Evolutionary conservation across 345 rosid species (phyloP).

Genomic region (Lepidium aucheri): DNA sequence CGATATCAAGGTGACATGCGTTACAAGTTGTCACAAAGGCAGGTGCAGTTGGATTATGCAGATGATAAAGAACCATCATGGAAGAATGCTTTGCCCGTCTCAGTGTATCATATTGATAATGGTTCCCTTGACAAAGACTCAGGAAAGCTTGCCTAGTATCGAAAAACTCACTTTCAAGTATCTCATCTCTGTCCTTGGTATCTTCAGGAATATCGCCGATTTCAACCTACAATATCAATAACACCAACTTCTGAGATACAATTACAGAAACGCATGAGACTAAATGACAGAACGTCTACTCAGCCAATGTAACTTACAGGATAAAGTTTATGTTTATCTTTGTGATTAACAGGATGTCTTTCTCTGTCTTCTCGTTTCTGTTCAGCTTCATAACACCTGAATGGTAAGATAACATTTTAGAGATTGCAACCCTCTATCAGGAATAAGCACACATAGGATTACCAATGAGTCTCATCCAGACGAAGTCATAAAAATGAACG

Average conservation of each 20-base stretch:
- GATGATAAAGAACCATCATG: constrained; percentile 99
- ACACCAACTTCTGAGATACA: constrained; percentile 14
- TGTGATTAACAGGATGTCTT: constrained; percentile 68
- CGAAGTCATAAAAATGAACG: background rate
- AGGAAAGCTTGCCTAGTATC: constrained; percentile 97
- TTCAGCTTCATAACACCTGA: constrained; percentile 82
- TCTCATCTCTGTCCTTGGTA: constrained; percentile 90
- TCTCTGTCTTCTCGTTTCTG: constrained; percentile 84
- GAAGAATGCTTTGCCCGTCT: constrained; percentile 99
- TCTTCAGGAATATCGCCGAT: constrained; percentile 63
- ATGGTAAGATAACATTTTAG: constrained; percentile 13
- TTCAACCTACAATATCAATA: constrained; percentile 45
- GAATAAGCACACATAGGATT: constrained; percentile 13
- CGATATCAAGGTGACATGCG: constrained; percentile 77
- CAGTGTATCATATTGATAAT: constrained; percentile 95
- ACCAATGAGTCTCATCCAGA: background rate
- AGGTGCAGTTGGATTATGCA: constrained; percentile 97
- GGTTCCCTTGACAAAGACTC: constrained; percentile 99
- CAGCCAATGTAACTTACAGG: constrained; percentile 45
- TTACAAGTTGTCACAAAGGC: constrained; percentile 96
- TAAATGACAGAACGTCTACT: background rate
- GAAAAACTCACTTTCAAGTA: constrained; percentile 94
- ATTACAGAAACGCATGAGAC: constrained; percentile 1
- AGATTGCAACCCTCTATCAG: background rate
- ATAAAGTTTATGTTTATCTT: constrained; percentile 67